Percentiles rank a stretch among this genome's conserved stretches.
Evolutionary conservation across 1,139 yeast genomes (phyloP).

Genomic region (Yamadazyma blattariae): DNA sequence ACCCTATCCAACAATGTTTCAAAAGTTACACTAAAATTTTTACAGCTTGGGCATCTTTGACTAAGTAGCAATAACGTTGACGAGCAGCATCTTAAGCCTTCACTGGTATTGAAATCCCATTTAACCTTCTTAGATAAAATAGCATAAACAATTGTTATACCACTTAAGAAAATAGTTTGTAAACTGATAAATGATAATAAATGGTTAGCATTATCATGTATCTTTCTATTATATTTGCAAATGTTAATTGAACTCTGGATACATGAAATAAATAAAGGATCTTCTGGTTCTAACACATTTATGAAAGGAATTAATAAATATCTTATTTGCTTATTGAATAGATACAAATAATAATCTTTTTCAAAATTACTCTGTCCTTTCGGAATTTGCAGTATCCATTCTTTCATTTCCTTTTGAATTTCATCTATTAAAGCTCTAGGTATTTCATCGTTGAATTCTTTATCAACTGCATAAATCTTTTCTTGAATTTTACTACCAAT

Average conservation of each 20-base stretch:
- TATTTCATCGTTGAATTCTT: constrained; percentile 2
- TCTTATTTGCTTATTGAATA: constrained; percentile 11
- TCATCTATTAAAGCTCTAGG: constrained; percentile 7
- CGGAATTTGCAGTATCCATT: constrained; percentile 9
- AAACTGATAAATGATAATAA: constrained; percentile 8
- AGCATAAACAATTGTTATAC: constrained; percentile 11
- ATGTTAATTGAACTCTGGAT: constrained; percentile 10
- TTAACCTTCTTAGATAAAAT: constrained; percentile 5
- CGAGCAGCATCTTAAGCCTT: constrained; percentile 11
- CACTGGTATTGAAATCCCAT: constrained; percentile 9
- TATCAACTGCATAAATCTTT: constrained; percentile 8
- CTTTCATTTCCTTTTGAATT: constrained; percentile 7
- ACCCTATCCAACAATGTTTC: constrained; percentile 9
- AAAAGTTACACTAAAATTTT: constrained; percentile 6
- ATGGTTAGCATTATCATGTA: constrained; percentile 8
- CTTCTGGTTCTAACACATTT: constrained; percentile 6
- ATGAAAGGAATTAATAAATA: constrained; percentile 9
- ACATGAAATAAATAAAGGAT: constrained; percentile 10
- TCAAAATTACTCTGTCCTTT: constrained; percentile 6
- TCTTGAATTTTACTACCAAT: constrained; percentile 11
- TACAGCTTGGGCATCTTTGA: constrained; percentile 8
- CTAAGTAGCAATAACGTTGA: constrained; percentile 7
- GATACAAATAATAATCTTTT: constrained; percentile 9
- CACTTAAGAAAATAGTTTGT: constrained; percentile 12
- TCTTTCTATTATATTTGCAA: constrained; percentile 9